These are phyloP conservation scores for Gliomastix tumulicola DNA, from an alignment of 2,329 filamentous ascomycete genomes.

Conservation along the genomic window DNA sequence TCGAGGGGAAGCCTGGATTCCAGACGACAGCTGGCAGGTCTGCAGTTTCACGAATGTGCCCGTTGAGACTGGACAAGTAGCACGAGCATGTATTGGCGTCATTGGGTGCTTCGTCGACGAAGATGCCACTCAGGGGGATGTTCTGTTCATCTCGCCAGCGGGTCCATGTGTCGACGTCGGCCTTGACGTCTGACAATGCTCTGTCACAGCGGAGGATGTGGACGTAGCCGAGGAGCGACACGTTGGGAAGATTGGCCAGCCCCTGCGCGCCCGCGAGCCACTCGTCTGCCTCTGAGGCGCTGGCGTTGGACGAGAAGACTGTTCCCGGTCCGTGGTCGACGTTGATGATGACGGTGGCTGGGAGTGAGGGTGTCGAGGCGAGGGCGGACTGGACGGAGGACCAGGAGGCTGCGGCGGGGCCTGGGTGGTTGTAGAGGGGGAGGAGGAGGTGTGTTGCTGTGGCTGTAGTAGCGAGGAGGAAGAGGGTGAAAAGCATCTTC, in stretches of 20 bases:
- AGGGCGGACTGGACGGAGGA: neutral
- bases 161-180: neutral
- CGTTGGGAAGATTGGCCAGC: neutral
- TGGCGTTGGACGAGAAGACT: too few relatives aligned
- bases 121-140: neutral
- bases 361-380: neutral
- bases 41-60: neutral
- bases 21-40: neutral
- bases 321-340: neutral
- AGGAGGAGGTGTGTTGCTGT: neutral
- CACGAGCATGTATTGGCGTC: neutral
- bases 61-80: neutral
- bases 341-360: neutral
- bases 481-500: neutral
- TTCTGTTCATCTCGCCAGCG: neutral
- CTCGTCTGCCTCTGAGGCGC: neutral
- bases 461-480: neutral
- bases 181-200: neutral
- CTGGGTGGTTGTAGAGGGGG: neutral
- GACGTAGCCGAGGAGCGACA: neutral
- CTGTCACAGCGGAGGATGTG: neutral
- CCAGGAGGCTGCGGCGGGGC: neutral
- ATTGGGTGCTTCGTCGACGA: neutral
- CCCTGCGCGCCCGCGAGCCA: neutral
- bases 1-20: neutral